phyloP scores from a whole-genome alignment of 2,329 filamentous ascomycete genomes.

The Chalara sp. region DNA sequence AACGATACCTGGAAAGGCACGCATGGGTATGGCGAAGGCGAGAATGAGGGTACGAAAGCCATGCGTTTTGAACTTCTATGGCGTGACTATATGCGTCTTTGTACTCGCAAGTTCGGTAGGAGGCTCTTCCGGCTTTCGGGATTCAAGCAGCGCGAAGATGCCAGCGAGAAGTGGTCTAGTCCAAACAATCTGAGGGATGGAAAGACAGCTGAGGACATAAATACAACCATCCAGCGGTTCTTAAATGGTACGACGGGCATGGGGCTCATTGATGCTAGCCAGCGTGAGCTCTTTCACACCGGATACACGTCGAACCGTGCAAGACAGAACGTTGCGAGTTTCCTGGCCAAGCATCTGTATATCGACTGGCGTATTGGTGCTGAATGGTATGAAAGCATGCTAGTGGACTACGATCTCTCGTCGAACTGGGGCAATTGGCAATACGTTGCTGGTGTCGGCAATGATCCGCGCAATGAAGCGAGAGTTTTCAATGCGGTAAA shows the following conservation, averaged over 20 bases:
- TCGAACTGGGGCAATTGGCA: slow-evolving; percentile 83
- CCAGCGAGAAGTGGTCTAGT: slow-evolving; percentile 28
- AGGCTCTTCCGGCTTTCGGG: slow-evolving; percentile 60
- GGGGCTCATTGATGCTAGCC: slow-evolving; percentile 70
- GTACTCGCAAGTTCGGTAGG: slow-evolving; percentile 60
- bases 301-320: slow-evolving; percentile 75
- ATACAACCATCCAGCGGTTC: slow-evolving; percentile 49
- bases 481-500: slow-evolving; percentile 80
- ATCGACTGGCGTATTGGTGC: slow-evolving; percentile 78
- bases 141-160: slow-evolving; percentile 37
- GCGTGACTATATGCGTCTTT: slow-evolving; percentile 77
- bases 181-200: slow-evolving; percentile 15
- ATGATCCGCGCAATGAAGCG: slow-evolving; percentile 62
- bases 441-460: slow-evolving; percentile 73
- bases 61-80: slow-evolving; percentile 70
- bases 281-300: slow-evolving; percentile 66
- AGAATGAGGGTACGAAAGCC: slow-evolving; percentile 63
- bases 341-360: slow-evolving; percentile 63
- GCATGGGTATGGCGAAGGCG: slow-evolving; percentile 55
- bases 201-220: slow-evolving; percentile 34
- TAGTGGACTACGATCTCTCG: slow-evolving; percentile 70
- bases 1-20: slow-evolving; percentile 17
- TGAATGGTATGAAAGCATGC: slow-evolving; percentile 73
- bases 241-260: slow-evolving; percentile 65
- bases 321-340: slow-evolving; percentile 70